Conservation (phyloP, 2,329 filamentous ascomycete species). For the Verticillium zaregamsianum region DNA sequence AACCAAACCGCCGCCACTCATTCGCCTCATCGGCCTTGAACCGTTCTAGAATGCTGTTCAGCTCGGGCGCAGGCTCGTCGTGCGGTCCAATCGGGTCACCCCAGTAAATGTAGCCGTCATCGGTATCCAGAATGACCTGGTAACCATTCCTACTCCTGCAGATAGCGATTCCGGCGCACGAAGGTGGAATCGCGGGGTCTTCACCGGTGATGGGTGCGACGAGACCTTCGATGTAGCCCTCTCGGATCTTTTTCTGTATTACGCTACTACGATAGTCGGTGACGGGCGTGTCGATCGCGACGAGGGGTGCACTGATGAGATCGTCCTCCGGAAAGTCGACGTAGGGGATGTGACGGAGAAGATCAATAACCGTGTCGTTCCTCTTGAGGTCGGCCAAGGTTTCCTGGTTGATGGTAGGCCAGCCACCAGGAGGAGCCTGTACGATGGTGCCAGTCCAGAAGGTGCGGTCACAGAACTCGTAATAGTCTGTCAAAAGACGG, state of each 20-base stretch:
- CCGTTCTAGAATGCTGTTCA: constrained; percentile 1
- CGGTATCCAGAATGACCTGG: constrained; percentile 11
- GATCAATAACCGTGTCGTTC: constrained; percentile 10
- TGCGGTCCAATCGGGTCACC: constrained; percentile 4
- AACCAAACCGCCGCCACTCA: not conserved
- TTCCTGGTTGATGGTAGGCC: constrained; percentile 10
- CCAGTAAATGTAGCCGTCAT: constrained; percentile 13
- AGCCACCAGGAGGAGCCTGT: constrained; percentile 7
- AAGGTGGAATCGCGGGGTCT: constrained; percentile 3
- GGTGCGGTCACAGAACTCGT: constrained; percentile 12
- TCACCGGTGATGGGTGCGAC: not conserved
- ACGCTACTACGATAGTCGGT: constrained; percentile 4
- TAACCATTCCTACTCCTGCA: constrained; percentile 3
- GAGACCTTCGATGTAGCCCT: not conserved
- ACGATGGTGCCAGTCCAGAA: constrained; percentile 11
- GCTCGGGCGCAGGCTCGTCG: constrained; percentile 2
- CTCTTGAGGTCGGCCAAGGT: constrained; percentile 6
- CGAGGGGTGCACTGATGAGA: not conserved
- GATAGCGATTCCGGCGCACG: constrained; percentile 10
- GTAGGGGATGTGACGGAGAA: constrained; percentile 13
- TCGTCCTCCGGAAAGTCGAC: not conserved
- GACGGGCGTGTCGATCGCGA: constrained; percentile 4
- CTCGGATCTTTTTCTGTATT: constrained; percentile 1
- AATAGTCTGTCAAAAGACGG: constrained; percentile 14
- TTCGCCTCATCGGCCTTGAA: constrained; percentile 1